These are phyloP conservation scores for Cyclocybe aegerita DNA, from an alignment of 768 basidiomycete species.

Conservation along the genomic window DNA sequence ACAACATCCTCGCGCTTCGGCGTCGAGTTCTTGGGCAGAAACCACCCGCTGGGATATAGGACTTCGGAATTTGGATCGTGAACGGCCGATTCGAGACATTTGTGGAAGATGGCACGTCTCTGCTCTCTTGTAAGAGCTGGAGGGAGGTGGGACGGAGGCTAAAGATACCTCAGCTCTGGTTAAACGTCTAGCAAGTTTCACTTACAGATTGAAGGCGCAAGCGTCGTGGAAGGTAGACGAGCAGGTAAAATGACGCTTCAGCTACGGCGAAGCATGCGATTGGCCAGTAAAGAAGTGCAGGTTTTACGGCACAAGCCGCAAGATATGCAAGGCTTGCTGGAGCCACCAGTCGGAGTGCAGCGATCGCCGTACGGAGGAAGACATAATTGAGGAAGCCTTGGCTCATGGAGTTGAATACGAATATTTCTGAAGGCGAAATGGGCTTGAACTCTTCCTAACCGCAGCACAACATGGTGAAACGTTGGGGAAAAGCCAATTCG, in stretches of 20 bases:
- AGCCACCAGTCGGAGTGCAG: constrained; percentile 44
- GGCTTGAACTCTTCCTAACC: too few species aligned
- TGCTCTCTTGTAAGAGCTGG: constrained; percentile 38
- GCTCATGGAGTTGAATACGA: too few species aligned
- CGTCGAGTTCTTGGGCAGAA: constrained; percentile 30
- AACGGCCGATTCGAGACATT: constrained; percentile 35
- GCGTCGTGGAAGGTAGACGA: constrained; percentile 49
- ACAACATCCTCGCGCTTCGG: constrained; percentile 44
- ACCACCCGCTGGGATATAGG: constrained; percentile 51
- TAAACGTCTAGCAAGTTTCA: background rate
- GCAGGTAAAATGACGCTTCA: constrained; percentile 49
- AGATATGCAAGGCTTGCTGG: constrained; percentile 47
- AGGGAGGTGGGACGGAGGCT: constrained; percentile 34
- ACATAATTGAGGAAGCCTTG: constrained; percentile 43
- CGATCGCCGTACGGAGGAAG: constrained; percentile 48
- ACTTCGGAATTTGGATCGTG: constrained; percentile 19
- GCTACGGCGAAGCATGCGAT: constrained; percentile 26
- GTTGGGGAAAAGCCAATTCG: too few species aligned
- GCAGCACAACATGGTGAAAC: too few species aligned
- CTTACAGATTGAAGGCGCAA: constrained; percentile 49
- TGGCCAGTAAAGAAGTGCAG: too few species aligned
- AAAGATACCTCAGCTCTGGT: background rate
- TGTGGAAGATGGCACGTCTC: constrained; percentile 47
- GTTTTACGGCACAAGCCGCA: constrained; percentile 17
- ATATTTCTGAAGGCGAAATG: too few species aligned